phyloP scores from a whole-genome alignment of 306 rosid species.

The Dalbergia oliveri region DNA sequence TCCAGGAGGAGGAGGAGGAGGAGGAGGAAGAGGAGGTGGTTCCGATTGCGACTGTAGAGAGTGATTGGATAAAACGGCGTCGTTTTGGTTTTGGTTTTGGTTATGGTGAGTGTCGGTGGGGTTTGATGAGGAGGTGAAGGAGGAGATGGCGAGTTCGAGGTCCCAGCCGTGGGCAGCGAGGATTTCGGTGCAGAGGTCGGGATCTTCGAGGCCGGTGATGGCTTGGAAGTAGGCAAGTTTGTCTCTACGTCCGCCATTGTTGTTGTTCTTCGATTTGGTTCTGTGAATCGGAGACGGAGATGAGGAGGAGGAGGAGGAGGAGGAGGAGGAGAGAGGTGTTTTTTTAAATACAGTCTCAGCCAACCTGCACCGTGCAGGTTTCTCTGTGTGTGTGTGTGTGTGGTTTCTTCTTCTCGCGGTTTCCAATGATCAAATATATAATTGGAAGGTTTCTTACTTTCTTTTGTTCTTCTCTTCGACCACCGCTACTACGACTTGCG shows the following conservation, averaged over 20 bases:
- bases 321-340: neutral
- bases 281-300: neutral
- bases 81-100: neutral
- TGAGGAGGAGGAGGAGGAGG: neutral
- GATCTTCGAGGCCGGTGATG: slow-evolving; percentile 87
- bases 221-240: slow-evolving; percentile 90
- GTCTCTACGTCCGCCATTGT: slow-evolving; percentile 79
- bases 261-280: too few species aligned
- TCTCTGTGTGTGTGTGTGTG: too few species aligned
- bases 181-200: slow-evolving; percentile 86
- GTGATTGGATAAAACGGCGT: neutral
- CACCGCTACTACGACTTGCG: neutral
- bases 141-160: slow-evolving; percentile 94
- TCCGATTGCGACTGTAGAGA: neutral
- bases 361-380: neutral
- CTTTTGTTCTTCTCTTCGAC: neutral
- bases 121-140: slow-evolving; percentile 56
- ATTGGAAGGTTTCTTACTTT: too few species aligned
- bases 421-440: neutral
- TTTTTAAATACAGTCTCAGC: neutral
- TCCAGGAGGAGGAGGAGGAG: slow-evolving; percentile 63
- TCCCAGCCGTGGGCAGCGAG: slow-evolving; percentile 94
- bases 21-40: slow-evolving; percentile 30
- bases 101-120: neutral
- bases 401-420: neutral